Percentiles rank a stretch among this genome's conserved stretches.
These are phyloP conservation scores for Trichoderma polysporum DNA, from an alignment of 2,329 filamentous ascomycete species.

Conservation along the genomic window DNA sequence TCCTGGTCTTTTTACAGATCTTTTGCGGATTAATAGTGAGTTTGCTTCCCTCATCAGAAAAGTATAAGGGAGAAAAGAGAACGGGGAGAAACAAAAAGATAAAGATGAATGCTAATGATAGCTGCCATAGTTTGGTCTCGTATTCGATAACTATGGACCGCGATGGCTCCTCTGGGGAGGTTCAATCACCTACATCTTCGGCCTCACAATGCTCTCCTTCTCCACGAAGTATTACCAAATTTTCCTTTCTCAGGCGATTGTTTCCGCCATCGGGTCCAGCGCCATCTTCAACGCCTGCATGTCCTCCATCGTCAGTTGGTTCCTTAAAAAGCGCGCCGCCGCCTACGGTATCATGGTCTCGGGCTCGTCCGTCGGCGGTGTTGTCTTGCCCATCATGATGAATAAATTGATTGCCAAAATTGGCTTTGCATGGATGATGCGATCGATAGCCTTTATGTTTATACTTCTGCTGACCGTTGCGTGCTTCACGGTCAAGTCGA, in stretches of 20 bases:
- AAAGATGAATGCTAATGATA: neutral
- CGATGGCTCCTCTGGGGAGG: constrained; percentile 55
- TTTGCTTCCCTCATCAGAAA: neutral
- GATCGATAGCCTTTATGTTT: constrained; percentile 48
- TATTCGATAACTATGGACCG: constrained; percentile 66
- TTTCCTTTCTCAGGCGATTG: constrained; percentile 44
- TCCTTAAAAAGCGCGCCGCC: constrained; percentile 49
- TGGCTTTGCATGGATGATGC: constrained; percentile 51
- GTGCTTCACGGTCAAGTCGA: constrained; percentile 39
- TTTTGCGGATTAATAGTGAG: constrained; percentile 49
- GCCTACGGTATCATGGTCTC: constrained; percentile 55
- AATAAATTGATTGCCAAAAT: constrained; percentile 50
- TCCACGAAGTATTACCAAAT: constrained; percentile 45
- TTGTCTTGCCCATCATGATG: constrained; percentile 61
- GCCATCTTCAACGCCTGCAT: constrained; percentile 45
- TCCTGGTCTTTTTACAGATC: constrained; percentile 50
- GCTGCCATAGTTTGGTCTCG: constrained; percentile 48
- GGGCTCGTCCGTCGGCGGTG: constrained; percentile 55
- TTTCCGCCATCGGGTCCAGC: constrained; percentile 43
- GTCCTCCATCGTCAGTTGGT: constrained; percentile 51
- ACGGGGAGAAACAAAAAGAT: neutral
- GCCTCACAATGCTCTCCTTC: constrained; percentile 64
- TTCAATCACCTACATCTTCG: constrained; percentile 58
- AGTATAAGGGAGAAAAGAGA: neutral
- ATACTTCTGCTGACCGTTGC: constrained; percentile 38